These are phyloP conservation scores for Lathyrus sativus DNA, from an alignment of 306 rosid species.

Conservation along the genomic window DNA sequence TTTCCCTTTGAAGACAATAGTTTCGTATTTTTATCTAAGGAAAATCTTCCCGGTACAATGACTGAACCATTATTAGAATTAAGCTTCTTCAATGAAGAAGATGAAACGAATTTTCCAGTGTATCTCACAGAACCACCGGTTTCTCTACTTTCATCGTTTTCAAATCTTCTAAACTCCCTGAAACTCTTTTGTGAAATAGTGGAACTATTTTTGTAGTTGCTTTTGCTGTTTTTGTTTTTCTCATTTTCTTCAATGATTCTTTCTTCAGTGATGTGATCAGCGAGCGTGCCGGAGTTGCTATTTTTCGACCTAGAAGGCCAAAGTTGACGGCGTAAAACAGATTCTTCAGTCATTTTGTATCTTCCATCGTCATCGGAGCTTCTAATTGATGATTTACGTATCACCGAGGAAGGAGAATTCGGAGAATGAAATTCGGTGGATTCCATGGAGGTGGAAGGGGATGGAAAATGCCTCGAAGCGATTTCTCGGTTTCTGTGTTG, in stretches of 20 bases:
- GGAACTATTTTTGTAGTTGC: neutral
- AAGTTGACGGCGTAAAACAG: constrained; percentile 50
- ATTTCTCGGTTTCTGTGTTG: constrained; percentile 53
- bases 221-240: neutral
- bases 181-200: constrained; percentile 10
- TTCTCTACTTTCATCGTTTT: constrained; percentile 50
- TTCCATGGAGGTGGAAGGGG: constrained; percentile 41
- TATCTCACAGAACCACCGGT: constrained; percentile 58
- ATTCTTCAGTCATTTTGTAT: constrained; percentile 44
- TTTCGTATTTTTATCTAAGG: constrained; percentile 53
- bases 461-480: constrained; percentile 51
- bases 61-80: constrained; percentile 16
- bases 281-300: constrained; percentile 54
- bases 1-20: constrained; percentile 23
- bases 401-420: constrained; percentile 44
- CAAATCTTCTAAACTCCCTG: constrained; percentile 30
- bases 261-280: constrained; percentile 67
- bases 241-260: constrained; percentile 46
- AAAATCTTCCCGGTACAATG: constrained; percentile 55
- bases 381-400: constrained; percentile 42
- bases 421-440: constrained; percentile 52
- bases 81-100: constrained; percentile 35
- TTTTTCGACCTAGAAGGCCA: constrained; percentile 68
- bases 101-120: constrained; percentile 34
- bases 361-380: constrained; percentile 29